Evolutionary conservation across 106 monocot species (phyloP), one percentile per base, ranked within the genome.

Genomic region (Posidonia australis): DNA sequence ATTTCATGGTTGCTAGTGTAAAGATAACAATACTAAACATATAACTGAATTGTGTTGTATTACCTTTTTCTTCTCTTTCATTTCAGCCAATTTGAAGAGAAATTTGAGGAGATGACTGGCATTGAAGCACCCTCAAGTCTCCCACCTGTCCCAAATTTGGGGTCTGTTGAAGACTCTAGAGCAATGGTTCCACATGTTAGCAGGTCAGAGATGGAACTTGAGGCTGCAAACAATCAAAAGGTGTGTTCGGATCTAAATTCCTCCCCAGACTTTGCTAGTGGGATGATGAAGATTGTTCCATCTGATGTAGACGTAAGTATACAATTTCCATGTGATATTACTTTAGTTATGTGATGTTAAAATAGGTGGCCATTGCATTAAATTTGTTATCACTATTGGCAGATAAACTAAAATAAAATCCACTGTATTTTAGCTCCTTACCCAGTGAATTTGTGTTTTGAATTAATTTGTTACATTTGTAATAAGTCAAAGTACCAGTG

Each of bases 21-120:
- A 36, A 36, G 2, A 36, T 36, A 36, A 36, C 36, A 36, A 36
- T 36, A 36, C 36, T 36, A 36, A 36, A 36, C 16, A 49, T 17
- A 17, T 0, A 19, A 14, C 49, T 49, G 13, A 49, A 49, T 49
- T 12, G 5, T 49, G 49, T 4, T 19, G 5, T 49, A 3, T 7
- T 49, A 10, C 13, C 10, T 49, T 49, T 1, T 49, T 5, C 36
- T 7, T 36, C 26, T 19, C 58, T 32, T 3, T 21, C 22, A 22
- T 74, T 14, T 44, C 36, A 98, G 96, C 79, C 82, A 98, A 81
- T 90, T 83, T 59, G 90, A 96, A 72, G 89, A 83, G 70, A 90
- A 82, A 41, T 78, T 90, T 77, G 96, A 90, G 80, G 90, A 86
- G 75, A 76, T 85, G 82, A 78, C 58, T 19, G 76, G 67, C 60